Evolutionary conservation across 345 rosid species (phyloP), one percentile per base, ranked within the genome.

Genomic region (Camelina hispida): DNA sequence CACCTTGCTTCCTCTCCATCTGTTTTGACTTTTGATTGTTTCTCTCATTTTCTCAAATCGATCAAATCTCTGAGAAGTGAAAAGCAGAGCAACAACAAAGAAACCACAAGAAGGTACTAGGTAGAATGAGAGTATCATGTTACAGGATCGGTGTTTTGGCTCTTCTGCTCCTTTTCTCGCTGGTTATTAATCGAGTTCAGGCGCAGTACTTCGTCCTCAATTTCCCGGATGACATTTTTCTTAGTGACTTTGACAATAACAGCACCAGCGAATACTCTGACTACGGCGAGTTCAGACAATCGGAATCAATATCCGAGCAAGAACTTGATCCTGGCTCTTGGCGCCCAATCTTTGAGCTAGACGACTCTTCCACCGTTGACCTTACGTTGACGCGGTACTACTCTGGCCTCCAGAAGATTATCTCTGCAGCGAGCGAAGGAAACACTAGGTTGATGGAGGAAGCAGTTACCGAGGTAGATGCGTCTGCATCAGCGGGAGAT

Each of bases 261-360:
- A 73, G 62, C 9, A 46, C 56, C 78, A 64, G 62, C 67, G 59
- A 61, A 47, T 23, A 79, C 66, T 47, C 85, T 57, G 50, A 87
- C 30, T 87, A 87, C 87, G 96, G 89, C 57, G 93, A 89, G 42
- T 89, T 89, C 57, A 89, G 91, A 7, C 91, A 89, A 71, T 62
- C 89, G 13, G 88, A 84, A 20, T 72, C 86, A 9, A 89, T 82
- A 68, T 69, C 93, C 3, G 97, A 88, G 16, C 88, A 88, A 22
- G 88, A 85, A 73, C 89, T 91, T 35, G 97, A 91, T 68, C 97
- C 96, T 7, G 98, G 98, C 4, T 91, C 98, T 0, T 93, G 98
- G 98, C 89, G 93, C 50, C 90, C 89, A 23, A 76, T 92, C 58
- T 89, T 95, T 59, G 99, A 92, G 78, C 88, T 93, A 6, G 85